Base-by-base conservation (phyloP, 139 green algal genomes). In the Gonium pectorale region DNA sequence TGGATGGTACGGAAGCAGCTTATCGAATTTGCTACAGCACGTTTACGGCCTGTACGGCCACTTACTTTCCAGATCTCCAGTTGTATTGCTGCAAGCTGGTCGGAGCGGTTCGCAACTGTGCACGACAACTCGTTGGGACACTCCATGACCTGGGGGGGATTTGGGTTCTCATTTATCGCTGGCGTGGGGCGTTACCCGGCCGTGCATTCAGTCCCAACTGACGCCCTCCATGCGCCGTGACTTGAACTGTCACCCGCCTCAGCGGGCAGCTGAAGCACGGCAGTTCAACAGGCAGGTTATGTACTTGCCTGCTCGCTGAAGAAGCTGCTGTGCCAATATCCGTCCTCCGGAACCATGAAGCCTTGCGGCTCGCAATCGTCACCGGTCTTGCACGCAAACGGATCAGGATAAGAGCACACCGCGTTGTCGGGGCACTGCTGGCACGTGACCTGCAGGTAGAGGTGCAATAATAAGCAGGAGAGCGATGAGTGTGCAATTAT, bases 251-350 rank as follows among this genome's bases (percentile, higher is more conserved):
- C n/a, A n/a, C n/a, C n/a, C n/a, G n/a, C n/a, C n/a, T n/a, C n/a
- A n/a, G n/a, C n/a, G n/a, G n/a, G n/a, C n/a, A n/a, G n/a, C n/a
- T n/a, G n/a, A n/a, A n/a, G n/a, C n/a, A n/a, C n/a, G n/a, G n/a
- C n/a, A n/a, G n/a, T n/a, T n/a, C n/a, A n/a, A n/a, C n/a, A n/a
- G n/a, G n/a, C n/a, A n/a, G n/a, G n/a, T n/a, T n/a, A n/a, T n/a
- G n/a, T n/a, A n/a, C n/a, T n/a, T 26, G 69, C 73, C 73, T 81
- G 43, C 41, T 83, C 62, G 51, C 77, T 83, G 77, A 74, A 83
- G 77, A 83, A 73, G 63, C 40, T 83, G 41, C 22, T 38, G 31
- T 83, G 77, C 77, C 77, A 83, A 43, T 74, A 83, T 7, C 77
- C 77, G 41, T 73, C 62, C 31, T 83, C 8, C 19, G 62, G 60